These are phyloP conservation scores for Stephanocyclus meneghinianus DNA, from an alignment of 352 stramenopile species.

Conservation along the genomic window DNA sequence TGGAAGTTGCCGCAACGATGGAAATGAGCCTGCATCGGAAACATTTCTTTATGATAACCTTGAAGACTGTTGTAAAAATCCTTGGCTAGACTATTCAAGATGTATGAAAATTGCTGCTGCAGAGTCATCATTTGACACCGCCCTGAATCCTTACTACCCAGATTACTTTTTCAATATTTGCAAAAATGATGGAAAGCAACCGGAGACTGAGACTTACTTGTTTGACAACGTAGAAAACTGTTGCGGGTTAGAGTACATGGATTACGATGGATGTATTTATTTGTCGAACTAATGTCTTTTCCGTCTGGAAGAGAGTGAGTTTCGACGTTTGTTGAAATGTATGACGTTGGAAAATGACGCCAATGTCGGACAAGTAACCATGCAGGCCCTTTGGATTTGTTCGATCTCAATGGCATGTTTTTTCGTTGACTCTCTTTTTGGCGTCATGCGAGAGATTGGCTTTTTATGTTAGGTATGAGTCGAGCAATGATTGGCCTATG, in stretches of 20 bases:
- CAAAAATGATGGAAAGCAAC: constrained; percentile 24
- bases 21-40: constrained; percentile 8
- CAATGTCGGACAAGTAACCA: no score
- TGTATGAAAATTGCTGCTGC: background rate
- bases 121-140: background rate
- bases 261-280: constrained; percentile 15
- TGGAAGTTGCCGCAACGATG: constrained; percentile 18
- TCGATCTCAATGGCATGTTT: no score
- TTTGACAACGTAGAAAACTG: constrained; percentile 31
- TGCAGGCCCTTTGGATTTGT: no score
- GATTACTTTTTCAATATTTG: constrained; percentile 34
- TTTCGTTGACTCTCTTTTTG: no score
- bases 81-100: constrained; percentile 11
- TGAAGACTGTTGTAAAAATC: constrained; percentile 18
- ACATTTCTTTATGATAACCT: constrained; percentile 1
- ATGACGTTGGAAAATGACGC: no score
- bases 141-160: constrained; percentile 18
- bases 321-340: no score
- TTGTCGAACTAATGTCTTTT: background rate
- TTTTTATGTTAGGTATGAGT: no score
- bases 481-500: no score
- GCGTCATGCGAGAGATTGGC: no score
- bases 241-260: constrained; percentile 20
- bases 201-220: constrained; percentile 3
- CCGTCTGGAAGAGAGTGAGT: no score